Percentiles rank a stretch among this genome's conserved stretches.
Conservation (phyloP, 192 early-diverging fungal species). For the Mortierella alpina region DNA sequence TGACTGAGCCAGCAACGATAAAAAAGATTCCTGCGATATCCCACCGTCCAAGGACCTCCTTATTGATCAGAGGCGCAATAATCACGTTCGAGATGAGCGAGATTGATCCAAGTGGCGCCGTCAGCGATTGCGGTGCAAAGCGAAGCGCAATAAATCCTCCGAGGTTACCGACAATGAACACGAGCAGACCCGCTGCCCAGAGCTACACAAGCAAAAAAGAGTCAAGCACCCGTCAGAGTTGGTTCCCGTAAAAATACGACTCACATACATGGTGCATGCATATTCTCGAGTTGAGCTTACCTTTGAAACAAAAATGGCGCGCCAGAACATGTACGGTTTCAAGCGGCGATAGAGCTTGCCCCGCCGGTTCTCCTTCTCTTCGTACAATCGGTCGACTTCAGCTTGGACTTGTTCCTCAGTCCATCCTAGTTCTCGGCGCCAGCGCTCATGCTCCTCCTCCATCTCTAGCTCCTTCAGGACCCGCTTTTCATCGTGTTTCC, state of each 20-base stretch:
- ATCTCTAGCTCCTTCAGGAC: constrained; percentile 42
- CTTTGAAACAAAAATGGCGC: constrained; percentile 53
- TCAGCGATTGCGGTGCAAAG: constrained; percentile 85
- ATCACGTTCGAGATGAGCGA: constrained; percentile 86
- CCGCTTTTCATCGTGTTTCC: constrained; percentile 69
- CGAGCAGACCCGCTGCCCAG: constrained; percentile 76
- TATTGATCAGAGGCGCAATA: constrained; percentile 80
- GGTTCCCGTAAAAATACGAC: neutral
- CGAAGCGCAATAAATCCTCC: constrained; percentile 79
- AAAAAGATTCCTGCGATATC: constrained; percentile 79
- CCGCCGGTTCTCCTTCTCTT: constrained; percentile 30
- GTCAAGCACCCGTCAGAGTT: neutral
- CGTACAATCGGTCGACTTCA: constrained; percentile 30
- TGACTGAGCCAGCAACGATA: constrained; percentile 78
- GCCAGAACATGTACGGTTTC: constrained; percentile 56
- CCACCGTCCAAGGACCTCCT: constrained; percentile 72
- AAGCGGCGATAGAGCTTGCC: constrained; percentile 41
- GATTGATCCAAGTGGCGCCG: constrained; percentile 81
- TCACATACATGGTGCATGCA: neutral
- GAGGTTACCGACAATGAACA: constrained; percentile 80
- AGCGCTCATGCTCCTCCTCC: constrained; percentile 51
- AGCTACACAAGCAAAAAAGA: constrained; percentile 22
- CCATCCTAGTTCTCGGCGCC: constrained; percentile 48
- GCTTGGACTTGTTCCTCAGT: constrained; percentile 44
- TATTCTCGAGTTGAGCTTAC: constrained; percentile 8